Conservation (phyloP, 2,329 filamentous ascomycete genomes). For the Aspergillus felis region DNA sequence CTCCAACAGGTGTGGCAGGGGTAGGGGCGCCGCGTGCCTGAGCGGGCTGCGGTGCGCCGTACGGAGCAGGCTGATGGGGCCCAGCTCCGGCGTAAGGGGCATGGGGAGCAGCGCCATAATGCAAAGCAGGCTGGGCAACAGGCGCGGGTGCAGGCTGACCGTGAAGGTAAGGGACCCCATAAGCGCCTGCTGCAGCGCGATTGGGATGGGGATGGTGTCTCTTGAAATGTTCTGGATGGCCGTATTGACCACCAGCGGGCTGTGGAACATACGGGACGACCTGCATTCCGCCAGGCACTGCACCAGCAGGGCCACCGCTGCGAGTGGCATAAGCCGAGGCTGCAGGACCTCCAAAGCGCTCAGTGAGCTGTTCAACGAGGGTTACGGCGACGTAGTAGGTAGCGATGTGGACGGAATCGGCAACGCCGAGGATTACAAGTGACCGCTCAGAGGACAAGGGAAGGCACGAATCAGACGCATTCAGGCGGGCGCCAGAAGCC, state of each 20-base stretch:
- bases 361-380: constrained; percentile 94
- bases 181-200: constrained; percentile 70
- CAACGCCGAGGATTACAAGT: constrained; percentile 95
- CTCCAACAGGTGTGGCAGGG: constrained; percentile 62
- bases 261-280: constrained; percentile 97
- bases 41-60: constrained; percentile 59
- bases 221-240: constrained; percentile 78
- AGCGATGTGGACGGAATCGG: constrained; percentile 96
- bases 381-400: constrained; percentile 98
- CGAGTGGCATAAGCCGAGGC: constrained; percentile 97
- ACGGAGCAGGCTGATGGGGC: constrained; percentile 70
- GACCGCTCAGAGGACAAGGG: constrained; percentile 95
- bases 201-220: constrained; percentile 70
- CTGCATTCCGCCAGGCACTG: constrained; percentile 96
- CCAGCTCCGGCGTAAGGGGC: constrained; percentile 73
- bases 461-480: constrained; percentile 91
- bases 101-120: constrained; percentile 73
- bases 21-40: constrained; percentile 65
- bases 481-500: constrained; percentile 90
- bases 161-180: constrained; percentile 69
- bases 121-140: constrained; percentile 63
- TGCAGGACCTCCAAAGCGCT: constrained; percentile 90
- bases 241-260: constrained; percentile 86
- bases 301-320: constrained; percentile 86
- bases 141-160: constrained; percentile 55